These are phyloP conservation scores for Conticribra weissflogii DNA, from an alignment of 108 stramenopile species.

Conservation along the genomic window DNA sequence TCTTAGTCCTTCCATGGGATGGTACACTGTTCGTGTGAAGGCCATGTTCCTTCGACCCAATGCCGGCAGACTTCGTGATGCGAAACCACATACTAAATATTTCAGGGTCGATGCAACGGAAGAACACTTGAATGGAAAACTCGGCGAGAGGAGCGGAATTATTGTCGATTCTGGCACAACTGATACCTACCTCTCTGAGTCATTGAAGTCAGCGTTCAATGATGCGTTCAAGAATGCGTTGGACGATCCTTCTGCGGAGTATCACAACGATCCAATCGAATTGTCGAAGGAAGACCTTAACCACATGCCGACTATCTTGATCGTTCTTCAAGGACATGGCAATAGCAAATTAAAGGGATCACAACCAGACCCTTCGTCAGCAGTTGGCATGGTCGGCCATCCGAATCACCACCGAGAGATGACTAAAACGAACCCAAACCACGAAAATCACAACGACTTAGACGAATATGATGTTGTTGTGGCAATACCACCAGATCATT, in stretches of 20 bases:
- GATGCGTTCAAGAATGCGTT: conserved; percentile 35
- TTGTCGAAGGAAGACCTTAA: conserved; percentile 63
- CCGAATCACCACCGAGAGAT: conserved; percentile 20
- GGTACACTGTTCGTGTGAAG: conserved; percentile 34
- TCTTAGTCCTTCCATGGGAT: conserved; percentile 30
- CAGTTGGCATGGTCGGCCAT: conserved; percentile 34
- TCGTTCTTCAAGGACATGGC: conserved; percentile 38
- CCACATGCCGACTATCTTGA: conserved; percentile 71
- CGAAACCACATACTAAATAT: neutral
- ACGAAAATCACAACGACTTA: conserved; percentile 1
- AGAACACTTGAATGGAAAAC: conserved; percentile 20
- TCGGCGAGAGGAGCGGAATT: conserved; percentile 13
- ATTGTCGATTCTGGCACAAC: conserved; percentile 65
- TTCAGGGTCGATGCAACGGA: conserved; percentile 24
- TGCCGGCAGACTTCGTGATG: conserved; percentile 36
- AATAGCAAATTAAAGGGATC: neutral
- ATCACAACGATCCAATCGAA: conserved; percentile 38
- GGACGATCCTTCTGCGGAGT: conserved; percentile 8
- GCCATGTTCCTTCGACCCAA: conserved; percentile 35
- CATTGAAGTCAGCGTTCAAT: conserved; percentile 13
- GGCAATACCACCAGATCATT: conserved; percentile 81
- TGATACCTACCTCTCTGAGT: conserved; percentile 52
- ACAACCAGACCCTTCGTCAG: neutral
- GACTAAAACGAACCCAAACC: conserved; percentile 16
- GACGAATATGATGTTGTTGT: conserved; percentile 60